Evolutionary conservation across 768 basidiomycete genomes (phyloP), one percentile per base, ranked within the genome.

Genomic region (Coprinellus aureogranulatus): DNA sequence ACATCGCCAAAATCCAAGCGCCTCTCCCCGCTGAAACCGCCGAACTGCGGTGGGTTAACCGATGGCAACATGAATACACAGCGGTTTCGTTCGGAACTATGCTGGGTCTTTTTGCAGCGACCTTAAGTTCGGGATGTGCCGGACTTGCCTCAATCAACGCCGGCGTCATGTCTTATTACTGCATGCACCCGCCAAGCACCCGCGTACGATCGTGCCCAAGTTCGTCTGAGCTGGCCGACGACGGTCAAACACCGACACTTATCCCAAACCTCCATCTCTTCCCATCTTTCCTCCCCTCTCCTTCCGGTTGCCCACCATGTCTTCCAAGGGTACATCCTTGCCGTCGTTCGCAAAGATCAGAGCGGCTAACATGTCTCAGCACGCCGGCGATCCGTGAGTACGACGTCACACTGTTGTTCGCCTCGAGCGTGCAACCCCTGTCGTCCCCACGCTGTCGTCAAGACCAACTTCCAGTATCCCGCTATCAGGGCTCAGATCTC

Each of bases 341-440:
- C 8, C 41, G 30, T 37, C 47, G 31, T 53, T 54, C 49, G 20
- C 46, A 4, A 41, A 28, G 41, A 48, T 47, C 54, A 54, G 53
- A 60, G 56, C 58, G 50, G 31, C 55, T 47, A 20, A 50, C 40
- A 40, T n/a, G 42, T 30, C 14, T 31, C 28, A n/a, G n/a, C 3
- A 55, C 26, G 48, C 26, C 61, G 80, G 79, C 79, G 65, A 96
- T 98, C 79, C 90, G 92, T 70, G 94, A 98, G 82, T 98, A 94
- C 82, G 96, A 99, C 72, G 96, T 96, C 64, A 99, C 98, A 81
- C 91, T 98, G 65, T 83, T 98, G 63, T 81, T 98, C 28, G 92
- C 94, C 39, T 98, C 62, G 86, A 91, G 73, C 87, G 94, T 61
- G 90, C 94, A 12, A 91, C 94, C 27, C 69, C 89, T 12, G 86